Conservation (phyloP, 1,284 basidiomycete species). For the Chondrostereum purpureum region DNA sequence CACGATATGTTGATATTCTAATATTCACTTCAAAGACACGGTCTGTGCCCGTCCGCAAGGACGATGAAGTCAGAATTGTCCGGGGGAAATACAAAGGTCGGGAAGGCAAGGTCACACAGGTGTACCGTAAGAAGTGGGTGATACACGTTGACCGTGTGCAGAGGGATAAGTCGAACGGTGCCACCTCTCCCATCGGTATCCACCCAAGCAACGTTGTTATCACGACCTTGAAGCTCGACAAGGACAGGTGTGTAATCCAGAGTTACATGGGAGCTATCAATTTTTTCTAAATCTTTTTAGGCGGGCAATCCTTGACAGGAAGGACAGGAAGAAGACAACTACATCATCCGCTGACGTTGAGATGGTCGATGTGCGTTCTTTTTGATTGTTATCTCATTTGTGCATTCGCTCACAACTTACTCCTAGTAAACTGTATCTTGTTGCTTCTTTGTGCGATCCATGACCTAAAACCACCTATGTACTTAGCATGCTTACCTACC, state of each 20-base stretch:
- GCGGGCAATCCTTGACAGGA: constrained; percentile 77
- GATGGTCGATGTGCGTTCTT: constrained; percentile 48
- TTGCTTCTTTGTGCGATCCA: not conserved
- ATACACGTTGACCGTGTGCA: constrained; percentile 98
- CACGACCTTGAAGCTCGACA: constrained; percentile 85
- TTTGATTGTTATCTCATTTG: not conserved
- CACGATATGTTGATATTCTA: constrained; percentile 9
- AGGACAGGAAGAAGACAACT: constrained; percentile 62
- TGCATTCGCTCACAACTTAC: not conserved
- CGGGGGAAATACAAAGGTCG: constrained; percentile 96
- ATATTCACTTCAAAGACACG: constrained; percentile 39
- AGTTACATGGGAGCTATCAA: too few species aligned
- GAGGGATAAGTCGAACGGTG: constrained; percentile 97
- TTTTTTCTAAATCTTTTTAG: constrained; percentile 28
- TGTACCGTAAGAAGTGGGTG: constrained; percentile 99
- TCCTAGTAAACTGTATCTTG: not conserved
- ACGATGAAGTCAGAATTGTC: constrained; percentile 97
- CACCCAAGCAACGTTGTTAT: constrained; percentile 98
- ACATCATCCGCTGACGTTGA: constrained; percentile 54
- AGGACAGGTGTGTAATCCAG: constrained; percentile 62
- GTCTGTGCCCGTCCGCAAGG: constrained; percentile 94
- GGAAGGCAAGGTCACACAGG: constrained; percentile 96
- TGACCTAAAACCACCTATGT: not conserved
- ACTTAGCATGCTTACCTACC: not conserved
- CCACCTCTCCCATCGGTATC: constrained; percentile 89